Percentiles rank a stretch among this genome's conserved stretches.
These are phyloP conservation scores for Sphaerulina vaccinii DNA, from an alignment of 2,329 filamentous ascomycete species.

Conservation along the genomic window DNA sequence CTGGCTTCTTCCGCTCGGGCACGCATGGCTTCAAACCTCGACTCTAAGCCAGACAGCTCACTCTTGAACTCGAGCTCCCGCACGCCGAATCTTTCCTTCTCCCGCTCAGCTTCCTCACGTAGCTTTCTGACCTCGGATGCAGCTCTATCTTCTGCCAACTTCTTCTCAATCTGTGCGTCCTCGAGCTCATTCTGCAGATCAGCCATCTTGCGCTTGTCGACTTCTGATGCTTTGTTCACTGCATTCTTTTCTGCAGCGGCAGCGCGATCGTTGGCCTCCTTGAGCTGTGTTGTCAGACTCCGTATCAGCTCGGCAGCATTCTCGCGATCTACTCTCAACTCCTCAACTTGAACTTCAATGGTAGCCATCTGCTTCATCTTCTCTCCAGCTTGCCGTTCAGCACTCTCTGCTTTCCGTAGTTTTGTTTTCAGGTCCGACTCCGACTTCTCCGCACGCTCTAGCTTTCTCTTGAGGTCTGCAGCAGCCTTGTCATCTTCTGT, in stretches of 20 bases:
- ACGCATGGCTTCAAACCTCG: constrained; percentile 84
- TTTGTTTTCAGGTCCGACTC: constrained; percentile 61
- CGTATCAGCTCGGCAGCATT: constrained; percentile 60
- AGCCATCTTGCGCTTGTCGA: constrained; percentile 57
- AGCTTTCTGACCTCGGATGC: constrained; percentile 69
- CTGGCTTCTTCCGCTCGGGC: constrained; percentile 84
- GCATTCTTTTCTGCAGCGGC: constrained; percentile 66
- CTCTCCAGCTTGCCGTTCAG: constrained; percentile 57
- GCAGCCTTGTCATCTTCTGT: constrained; percentile 54
- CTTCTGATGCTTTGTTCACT: constrained; percentile 65
- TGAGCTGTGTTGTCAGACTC: constrained; percentile 68
- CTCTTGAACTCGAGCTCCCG: constrained; percentile 74
- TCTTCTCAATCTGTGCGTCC: constrained; percentile 70
- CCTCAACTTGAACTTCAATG: constrained; percentile 48
- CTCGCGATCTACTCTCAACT: constrained; percentile 35
- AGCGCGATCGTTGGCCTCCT: constrained; percentile 64
- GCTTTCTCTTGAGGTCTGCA: constrained; percentile 56
- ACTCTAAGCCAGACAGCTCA: constrained; percentile 76
- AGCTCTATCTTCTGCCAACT: constrained; percentile 68
- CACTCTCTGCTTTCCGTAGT: constrained; percentile 59
- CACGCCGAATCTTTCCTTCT: constrained; percentile 66
- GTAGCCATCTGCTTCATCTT: constrained; percentile 59
- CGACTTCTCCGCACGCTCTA: constrained; percentile 65
- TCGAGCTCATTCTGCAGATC: constrained; percentile 65
- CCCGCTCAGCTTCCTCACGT: constrained; percentile 69